A percentile compares a stretch with the other conserved stretches of the same genome.
Conservation (phyloP, 345 rosid species). For the Eucalyptus marginata region DNA sequence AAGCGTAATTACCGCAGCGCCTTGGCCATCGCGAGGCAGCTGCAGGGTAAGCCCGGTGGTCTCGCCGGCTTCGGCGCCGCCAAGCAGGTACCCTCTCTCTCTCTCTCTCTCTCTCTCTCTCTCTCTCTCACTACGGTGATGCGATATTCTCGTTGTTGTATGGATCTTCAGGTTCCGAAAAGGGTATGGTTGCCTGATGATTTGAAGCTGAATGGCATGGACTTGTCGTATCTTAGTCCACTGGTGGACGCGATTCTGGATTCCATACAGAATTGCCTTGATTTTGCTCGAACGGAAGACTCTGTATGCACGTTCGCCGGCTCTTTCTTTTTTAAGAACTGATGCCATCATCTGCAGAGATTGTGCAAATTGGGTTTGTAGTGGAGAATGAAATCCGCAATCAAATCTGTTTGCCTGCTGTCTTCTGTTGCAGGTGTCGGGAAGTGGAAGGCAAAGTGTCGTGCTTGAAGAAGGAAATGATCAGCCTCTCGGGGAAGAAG, state of each 20-base stretch:
- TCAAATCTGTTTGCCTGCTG: background rate
- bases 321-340: background rate
- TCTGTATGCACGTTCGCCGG: background rate
- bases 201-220: slow-evolving; percentile 7
- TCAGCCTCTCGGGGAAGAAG: slow-evolving; percentile 3
- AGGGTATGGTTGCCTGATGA: slow-evolving; percentile 6
- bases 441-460: background rate
- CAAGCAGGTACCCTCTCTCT: slow-evolving; percentile 13
- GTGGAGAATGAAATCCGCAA: background rate
- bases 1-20: slow-evolving; percentile 28
- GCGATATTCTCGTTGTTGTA: background rate
- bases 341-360: background rate
- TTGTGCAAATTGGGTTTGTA: background rate
- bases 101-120: background rate
- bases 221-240: slow-evolving; percentile 1
- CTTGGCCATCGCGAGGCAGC: slow-evolving; percentile 30
- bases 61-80: slow-evolving; percentile 39
- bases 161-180: slow-evolving; percentile 25
- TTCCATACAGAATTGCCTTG: slow-evolving; percentile 9
- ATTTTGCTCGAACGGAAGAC: slow-evolving; percentile 8
- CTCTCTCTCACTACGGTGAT: background rate
- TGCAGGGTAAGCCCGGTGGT: slow-evolving; percentile 23
- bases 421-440: background rate
- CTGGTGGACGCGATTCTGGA: slow-evolving; percentile 21
- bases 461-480: background rate